These are phyloP conservation scores for Sporobolomyces roseus DNA, from an alignment of 768 basidiomycete genomes.

Conservation along the genomic window DNA sequence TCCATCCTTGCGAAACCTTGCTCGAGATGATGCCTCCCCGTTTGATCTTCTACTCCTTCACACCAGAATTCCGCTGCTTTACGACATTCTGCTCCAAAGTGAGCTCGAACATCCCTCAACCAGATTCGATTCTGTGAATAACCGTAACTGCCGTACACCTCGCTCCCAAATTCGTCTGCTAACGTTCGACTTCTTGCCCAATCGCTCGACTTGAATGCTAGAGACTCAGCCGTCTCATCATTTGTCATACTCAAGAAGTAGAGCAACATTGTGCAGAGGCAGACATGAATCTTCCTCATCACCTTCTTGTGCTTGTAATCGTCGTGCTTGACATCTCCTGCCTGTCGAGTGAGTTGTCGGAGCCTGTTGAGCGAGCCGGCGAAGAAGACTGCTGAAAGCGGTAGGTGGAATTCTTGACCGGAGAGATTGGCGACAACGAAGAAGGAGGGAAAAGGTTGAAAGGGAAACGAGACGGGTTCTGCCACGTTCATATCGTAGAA, in stretches of 20 bases:
- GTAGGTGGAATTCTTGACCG: background rate
- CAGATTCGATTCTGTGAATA: background rate
- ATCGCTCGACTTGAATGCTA: background rate
- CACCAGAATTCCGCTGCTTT: background rate
- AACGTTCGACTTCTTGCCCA: background rate
- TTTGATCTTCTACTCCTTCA: background rate
- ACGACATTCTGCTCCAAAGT: background rate
- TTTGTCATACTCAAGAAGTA: background rate
- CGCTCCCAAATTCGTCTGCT: background rate
- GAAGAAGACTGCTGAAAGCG: background rate
- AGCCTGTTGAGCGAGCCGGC: background rate
- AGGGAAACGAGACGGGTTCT: background rate
- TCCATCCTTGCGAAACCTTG: background rate
- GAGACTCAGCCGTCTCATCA: background rate
- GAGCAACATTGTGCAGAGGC: slow-evolving; percentile 1
- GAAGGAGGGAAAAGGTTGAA: slow-evolving; percentile 3
- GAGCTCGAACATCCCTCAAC: background rate
- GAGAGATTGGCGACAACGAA: background rate
- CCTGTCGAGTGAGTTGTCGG: background rate
- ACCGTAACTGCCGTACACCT: background rate
- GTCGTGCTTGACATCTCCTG: background rate
- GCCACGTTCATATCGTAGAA: background rate
- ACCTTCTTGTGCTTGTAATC: background rate
- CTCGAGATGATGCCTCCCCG: background rate
- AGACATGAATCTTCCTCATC: background rate